These are phyloP conservation scores for Russula dissimulans DNA, from an alignment of 768 basidiomycete genomes.

Conservation along the genomic window DNA sequence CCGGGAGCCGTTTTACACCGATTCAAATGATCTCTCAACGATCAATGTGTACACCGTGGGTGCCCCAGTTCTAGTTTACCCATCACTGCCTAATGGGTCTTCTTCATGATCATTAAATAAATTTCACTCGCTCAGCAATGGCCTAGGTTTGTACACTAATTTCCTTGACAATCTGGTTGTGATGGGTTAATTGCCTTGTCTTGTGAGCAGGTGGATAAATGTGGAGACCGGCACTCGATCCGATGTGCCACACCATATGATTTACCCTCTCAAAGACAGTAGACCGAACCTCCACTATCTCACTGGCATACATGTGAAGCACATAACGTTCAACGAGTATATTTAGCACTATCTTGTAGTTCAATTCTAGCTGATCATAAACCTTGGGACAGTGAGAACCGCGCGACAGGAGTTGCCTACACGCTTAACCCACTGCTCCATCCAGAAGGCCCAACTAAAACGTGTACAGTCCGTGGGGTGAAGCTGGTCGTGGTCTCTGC, in stretches of 20 bases:
- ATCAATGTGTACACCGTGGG: slow-evolving; percentile 25
- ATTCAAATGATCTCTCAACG: slow-evolving; percentile 22
- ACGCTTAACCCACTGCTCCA: slow-evolving; percentile 23
- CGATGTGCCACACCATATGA: slow-evolving; percentile 39
- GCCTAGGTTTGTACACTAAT: slow-evolving; percentile 35
- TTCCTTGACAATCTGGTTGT: too few relatives aligned
- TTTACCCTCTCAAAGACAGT: slow-evolving; percentile 27
- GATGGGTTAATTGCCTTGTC: not conserved
- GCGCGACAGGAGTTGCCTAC: slow-evolving; percentile 33
- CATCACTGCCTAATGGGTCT: too few relatives aligned
- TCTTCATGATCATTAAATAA: not conserved
- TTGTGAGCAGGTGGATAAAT: slow-evolving; percentile 43
- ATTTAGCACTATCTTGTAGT: not conserved
- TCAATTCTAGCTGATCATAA: not conserved
- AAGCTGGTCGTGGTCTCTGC: slow-evolving; percentile 33
- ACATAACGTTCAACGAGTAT: slow-evolving; percentile 29
- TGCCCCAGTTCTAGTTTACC: not conserved
- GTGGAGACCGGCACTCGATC: slow-evolving; percentile 44
- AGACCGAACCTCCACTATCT: slow-evolving; percentile 27
- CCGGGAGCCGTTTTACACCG: slow-evolving; percentile 11
- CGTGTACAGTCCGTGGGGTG: slow-evolving; percentile 23
- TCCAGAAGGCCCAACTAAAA: slow-evolving; percentile 11
- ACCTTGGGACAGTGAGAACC: slow-evolving; percentile 23
- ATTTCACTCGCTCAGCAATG: slow-evolving; percentile 34
- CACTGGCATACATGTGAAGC: slow-evolving; percentile 29